Base-by-base conservation (phyloP, 2,329 filamentous ascomycete species). In the Chaetomiaceae sp. region DNA sequence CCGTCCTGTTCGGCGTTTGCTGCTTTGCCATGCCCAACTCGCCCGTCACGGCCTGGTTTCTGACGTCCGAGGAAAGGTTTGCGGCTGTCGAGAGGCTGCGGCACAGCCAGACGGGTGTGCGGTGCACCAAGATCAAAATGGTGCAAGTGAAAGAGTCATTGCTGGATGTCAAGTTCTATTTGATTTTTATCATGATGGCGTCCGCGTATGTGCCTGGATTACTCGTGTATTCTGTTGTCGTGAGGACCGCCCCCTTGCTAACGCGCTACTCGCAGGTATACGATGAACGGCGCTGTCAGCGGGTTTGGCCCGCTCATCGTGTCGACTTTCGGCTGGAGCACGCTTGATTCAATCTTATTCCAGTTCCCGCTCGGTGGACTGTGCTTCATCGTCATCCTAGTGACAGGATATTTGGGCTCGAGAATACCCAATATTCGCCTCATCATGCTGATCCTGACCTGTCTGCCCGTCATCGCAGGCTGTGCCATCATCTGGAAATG, bases 401-500 rank as follows among this genome's bases (percentile, higher is more conserved):
- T 80, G 0, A 82, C 79, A 3, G 85, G 85, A 0, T 87, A 73
- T 54, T 66, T 88, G 1, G 77, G 78, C 5, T 74, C 78, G 0
- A 69, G 71, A 1, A 68, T 83, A 43, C 71, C 68, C 2, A 83
- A 88, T 56, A 77, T 83, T 11, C 76, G 84, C 12, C 74, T 88
- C 39, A 60, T 79, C 6, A 75, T 87, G 63, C 71, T 89, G 1
- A 64, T 86, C 4, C 37, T 76, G 3, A 84, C 79, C 54, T 88
- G 83, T 49, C 69, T 89, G 0, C 85, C 84, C 0, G 83, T 88
- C 42, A 86, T 89, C 39, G 82, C 82, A 0, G 84, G 85, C 1
- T 88, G 81, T 58, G 77, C 74, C 4, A 77, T 88, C 62, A 87
- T 90, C 56, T 89, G 85, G 85, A 84, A 80, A 60, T 77, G 68